Conservation (phyloP, 2,329 filamentous ascomycete species). For the Fusarium chaquense region DNA sequence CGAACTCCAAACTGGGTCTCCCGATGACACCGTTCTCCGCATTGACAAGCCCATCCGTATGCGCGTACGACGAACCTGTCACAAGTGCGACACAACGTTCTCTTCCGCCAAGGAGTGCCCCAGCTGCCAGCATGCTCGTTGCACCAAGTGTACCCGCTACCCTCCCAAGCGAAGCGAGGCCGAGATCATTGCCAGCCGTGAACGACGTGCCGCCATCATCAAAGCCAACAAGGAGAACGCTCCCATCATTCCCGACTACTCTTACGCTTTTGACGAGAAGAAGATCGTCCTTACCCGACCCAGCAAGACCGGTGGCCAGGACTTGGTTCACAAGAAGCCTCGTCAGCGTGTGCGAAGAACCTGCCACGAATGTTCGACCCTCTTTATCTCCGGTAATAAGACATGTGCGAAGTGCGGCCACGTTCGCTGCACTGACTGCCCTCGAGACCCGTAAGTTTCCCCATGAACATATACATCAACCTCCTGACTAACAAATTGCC, state of each 20-base stretch:
- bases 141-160: slow-evolving; percentile 82
- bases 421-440: slow-evolving; percentile 82
- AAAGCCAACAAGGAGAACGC: slow-evolving; percentile 70
- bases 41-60: slow-evolving; percentile 82
- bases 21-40: slow-evolving; percentile 68
- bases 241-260: slow-evolving; percentile 64
- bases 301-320: slow-evolving; percentile 74
- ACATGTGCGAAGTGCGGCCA: slow-evolving; percentile 78
- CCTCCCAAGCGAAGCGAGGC: slow-evolving; percentile 74
- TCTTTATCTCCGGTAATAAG: slow-evolving; percentile 71
- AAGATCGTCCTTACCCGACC: slow-evolving; percentile 71
- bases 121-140: slow-evolving; percentile 82
- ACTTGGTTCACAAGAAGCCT: slow-evolving; percentile 77
- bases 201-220: slow-evolving; percentile 61
- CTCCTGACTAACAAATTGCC: slow-evolving; percentile 29
- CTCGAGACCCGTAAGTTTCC: slow-evolving; percentile 77
- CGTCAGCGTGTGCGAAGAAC: slow-evolving; percentile 79
- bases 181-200: slow-evolving; percentile 65
- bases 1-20: slow-evolving; percentile 63
- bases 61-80: slow-evolving; percentile 83
- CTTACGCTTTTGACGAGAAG: slow-evolving; percentile 59
- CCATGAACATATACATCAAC: slow-evolving; percentile 9
- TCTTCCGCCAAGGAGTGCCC: slow-evolving; percentile 78
- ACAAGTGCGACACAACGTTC: slow-evolving; percentile 82
- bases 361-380: slow-evolving; percentile 78